phyloP scores from a whole-genome alignment of 1,284 basidiomycete species.

The Sporisorium exsertum region DNA sequence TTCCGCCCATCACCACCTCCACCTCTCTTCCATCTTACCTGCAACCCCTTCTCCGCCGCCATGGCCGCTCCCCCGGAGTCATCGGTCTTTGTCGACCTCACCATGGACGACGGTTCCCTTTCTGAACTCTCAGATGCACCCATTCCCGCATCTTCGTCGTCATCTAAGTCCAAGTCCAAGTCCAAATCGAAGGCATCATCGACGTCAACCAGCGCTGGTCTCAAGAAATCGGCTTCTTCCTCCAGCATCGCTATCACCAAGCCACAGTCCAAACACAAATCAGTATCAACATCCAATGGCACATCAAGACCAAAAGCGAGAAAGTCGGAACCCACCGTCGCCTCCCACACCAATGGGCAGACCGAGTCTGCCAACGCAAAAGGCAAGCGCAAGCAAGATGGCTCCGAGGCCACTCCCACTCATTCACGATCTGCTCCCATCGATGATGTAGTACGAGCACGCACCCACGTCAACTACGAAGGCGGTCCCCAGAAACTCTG shows the following conservation, averaged over 20 bases:
- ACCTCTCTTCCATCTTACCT: too few species aligned
- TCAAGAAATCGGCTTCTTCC: slow-evolving; percentile 27
- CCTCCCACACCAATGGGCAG: neutral
- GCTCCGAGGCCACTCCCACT: neutral
- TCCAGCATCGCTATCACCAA: slow-evolving; percentile 11
- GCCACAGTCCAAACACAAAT: neutral
- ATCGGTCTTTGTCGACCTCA: slow-evolving; percentile 31
- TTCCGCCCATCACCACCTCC: neutral
- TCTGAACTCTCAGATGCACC: slow-evolving; percentile 41
- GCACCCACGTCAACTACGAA: slow-evolving; percentile 37
- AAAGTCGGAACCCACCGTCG: slow-evolving; percentile 27
- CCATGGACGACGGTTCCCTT: slow-evolving; percentile 27
- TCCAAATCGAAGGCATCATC: slow-evolving; percentile 1
- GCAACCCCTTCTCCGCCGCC: neutral
- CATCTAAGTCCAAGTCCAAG: slow-evolving; percentile 16
- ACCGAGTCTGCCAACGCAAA: slow-evolving; percentile 14
- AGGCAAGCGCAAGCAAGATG: slow-evolving; percentile 16
- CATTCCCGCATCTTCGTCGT: neutral
- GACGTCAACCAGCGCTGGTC: neutral
- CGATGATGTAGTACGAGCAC: slow-evolving; percentile 30
- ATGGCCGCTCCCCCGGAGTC: slow-evolving; percentile 13
- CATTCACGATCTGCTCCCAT: slow-evolving; percentile 21
- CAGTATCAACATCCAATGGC: slow-evolving; percentile 8
- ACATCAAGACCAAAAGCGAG: slow-evolving; percentile 17
- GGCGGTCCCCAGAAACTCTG: slow-evolving; percentile 30